Evolutionary conservation across 75 land plant genomes (phyloP).

Genomic region (Picea glauca): DNA sequence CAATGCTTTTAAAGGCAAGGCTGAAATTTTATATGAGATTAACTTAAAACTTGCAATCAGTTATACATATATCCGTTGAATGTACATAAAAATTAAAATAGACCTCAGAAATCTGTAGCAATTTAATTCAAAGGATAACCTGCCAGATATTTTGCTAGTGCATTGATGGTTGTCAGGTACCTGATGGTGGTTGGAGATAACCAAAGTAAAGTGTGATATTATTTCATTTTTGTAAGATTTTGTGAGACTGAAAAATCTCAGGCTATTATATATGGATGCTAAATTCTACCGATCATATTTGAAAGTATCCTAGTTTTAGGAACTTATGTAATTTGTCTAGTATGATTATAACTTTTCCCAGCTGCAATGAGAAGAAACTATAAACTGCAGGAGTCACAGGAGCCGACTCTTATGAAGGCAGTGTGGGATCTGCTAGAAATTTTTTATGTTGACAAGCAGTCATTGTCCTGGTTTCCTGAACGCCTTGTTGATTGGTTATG

Average conservation of each 20-base stretch:
- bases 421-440: constrained; percentile 88
- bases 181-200: not conserved
- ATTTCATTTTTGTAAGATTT: not conserved
- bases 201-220: not conserved
- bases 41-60: not conserved
- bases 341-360: not conserved
- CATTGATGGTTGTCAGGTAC: not conserved
- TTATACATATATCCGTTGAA: not conserved
- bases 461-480: constrained; percentile 78
- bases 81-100: not conserved
- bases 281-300: not conserved
- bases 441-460: constrained; percentile 85
- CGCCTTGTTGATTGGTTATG: constrained; percentile 89
- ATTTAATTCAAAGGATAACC: not conserved
- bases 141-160: not conserved
- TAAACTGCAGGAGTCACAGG: constrained; percentile 31
- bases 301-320: not conserved
- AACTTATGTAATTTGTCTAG: not conserved
- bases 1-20: constrained; percentile 44
- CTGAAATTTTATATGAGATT: constrained; percentile 9
- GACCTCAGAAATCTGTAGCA: not conserved
- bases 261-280: not conserved
- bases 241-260: not conserved
- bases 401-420: constrained; percentile 62
- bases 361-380: not conserved